Percentiles rank a stretch among this genome's conserved stretches.
Evolutionary conservation across 2,329 filamentous ascomycete genomes (phyloP).

Genomic region (Pseudocercospora cruenta): DNA sequence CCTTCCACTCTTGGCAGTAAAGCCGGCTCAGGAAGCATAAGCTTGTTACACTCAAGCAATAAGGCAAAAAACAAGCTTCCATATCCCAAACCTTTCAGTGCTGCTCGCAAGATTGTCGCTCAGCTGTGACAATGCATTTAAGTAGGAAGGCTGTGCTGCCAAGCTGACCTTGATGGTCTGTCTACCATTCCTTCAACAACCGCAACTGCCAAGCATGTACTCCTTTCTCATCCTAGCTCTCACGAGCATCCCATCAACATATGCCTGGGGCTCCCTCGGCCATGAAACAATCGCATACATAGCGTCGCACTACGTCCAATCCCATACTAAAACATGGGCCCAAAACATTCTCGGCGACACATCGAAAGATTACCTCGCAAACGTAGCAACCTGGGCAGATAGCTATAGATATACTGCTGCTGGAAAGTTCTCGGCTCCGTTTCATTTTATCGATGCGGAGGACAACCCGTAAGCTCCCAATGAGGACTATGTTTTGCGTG

Average conservation of each 20-base stretch:
- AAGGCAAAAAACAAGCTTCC: background rate
- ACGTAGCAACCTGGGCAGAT: background rate
- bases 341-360: background rate
- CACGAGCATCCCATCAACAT: background rate
- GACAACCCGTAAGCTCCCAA: background rate
- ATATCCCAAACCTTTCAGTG: too few species aligned
- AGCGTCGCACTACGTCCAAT: background rate
- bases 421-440: background rate
- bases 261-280: background rate
- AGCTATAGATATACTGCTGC: background rate
- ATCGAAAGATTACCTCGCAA: background rate
- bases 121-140: background rate
- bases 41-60: background rate
- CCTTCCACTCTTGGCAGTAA: background rate
- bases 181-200: background rate
- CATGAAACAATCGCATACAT: background rate
- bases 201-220: background rate
- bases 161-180: background rate
- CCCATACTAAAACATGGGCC: background rate
- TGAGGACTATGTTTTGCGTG: background rate
- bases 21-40: background rate
- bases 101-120: background rate
- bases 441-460: background rate
- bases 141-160: background rate
- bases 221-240: background rate